phyloP scores from a whole-genome alignment of 495 filamentous ascomycete species.

The Tricharina praecox region DNA sequence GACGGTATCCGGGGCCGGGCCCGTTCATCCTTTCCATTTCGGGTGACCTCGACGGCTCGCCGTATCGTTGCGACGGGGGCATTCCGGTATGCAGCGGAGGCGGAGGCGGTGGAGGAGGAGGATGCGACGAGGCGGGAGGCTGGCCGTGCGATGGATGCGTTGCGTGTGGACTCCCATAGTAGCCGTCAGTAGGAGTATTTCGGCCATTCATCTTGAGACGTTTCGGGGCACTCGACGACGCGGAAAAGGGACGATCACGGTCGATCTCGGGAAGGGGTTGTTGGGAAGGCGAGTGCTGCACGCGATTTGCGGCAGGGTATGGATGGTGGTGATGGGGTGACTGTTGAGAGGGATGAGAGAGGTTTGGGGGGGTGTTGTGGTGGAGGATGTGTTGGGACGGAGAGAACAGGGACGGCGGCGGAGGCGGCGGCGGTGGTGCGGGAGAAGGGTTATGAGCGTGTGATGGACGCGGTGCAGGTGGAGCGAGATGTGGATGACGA shows the following conservation, averaged over 20 bases:
- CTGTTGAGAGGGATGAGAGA: too few relatives aligned
- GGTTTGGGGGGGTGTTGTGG: too few relatives aligned
- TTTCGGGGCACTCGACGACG: slow-evolving; percentile 13
- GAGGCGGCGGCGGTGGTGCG: slow-evolving; percentile 18
- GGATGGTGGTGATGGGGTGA: slow-evolving; percentile 25
- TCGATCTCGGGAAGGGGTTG: slow-evolving; percentile 7
- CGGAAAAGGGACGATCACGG: slow-evolving; percentile 18
- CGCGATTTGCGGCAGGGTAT: slow-evolving; percentile 16
- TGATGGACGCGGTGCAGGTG: slow-evolving; percentile 10
- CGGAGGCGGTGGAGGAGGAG: background rate
- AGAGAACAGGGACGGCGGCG: too few relatives aligned
- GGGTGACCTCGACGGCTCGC: slow-evolving; percentile 20
- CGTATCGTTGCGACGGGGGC: slow-evolving; percentile 16
- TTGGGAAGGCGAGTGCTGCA: background rate
- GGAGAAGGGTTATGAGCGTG: slow-evolving; percentile 5
- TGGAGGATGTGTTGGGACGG: too few relatives aligned
- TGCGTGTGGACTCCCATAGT: slow-evolving; percentile 10
- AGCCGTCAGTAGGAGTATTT: slow-evolving; percentile 18
- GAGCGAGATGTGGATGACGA: slow-evolving; percentile 6
- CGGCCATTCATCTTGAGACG: slow-evolving; percentile 22
- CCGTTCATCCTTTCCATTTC: slow-evolving; percentile 22
- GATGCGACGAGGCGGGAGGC: slow-evolving; percentile 7
- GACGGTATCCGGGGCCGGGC: slow-evolving; percentile 7
- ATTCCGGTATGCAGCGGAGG: slow-evolving; percentile 12
- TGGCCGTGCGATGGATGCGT: slow-evolving; percentile 7